Evolutionary conservation across 495 filamentous ascomycete species (phyloP), one percentile per base, ranked within the genome.

Genomic region (Eremomyces bilateralis): DNA sequence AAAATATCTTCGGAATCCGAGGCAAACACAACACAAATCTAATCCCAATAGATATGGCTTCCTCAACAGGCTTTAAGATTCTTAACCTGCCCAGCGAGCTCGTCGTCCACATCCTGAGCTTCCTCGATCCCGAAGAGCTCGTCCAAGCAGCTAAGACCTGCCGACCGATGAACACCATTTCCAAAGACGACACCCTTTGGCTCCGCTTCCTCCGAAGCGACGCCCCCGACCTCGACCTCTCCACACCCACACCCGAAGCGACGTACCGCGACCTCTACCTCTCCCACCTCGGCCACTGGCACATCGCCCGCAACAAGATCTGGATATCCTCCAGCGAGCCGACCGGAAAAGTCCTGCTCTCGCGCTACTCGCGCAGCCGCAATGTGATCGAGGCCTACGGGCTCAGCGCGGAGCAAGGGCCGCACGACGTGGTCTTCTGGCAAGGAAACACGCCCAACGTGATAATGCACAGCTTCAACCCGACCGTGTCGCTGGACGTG

Each of bases 321-420:
- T 95, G 85, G 85, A 82, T 90, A 45, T 65, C 69, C 21, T 82
- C 93, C 53, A 62, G 50, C 18, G 61, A 67, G n/a, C 55, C 70
- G 19, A 63, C 57, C 0, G 83, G 83, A 0, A 73, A 71, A 34
- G 47, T 93, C 21, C 61, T 90, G 15, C 48, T 91, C 15, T 60
- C 67, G 19, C 70, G 74, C 0, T 94, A 82, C 45, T 69, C 90
- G 49, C 58, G 69, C 15, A 59, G 65, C 13, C 57, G 65, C 11
- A 77, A 73, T 8, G 71, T 72, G 38, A 90, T 95, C 37, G 79
- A 84, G 48, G 79, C 67, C 20, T 81, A 82, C 52, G 67, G 71
- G n/a, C 53, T 93, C 0, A 55, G 82, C 4, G 80, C 77, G 12
- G 59, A 70, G 31, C 60, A 69, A 17, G 51, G 56, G 1, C 38